These are phyloP conservation scores for Stagonosporopsis tanaceti DNA, from an alignment of 2,329 filamentous ascomycete species.

Conservation along the genomic window DNA sequence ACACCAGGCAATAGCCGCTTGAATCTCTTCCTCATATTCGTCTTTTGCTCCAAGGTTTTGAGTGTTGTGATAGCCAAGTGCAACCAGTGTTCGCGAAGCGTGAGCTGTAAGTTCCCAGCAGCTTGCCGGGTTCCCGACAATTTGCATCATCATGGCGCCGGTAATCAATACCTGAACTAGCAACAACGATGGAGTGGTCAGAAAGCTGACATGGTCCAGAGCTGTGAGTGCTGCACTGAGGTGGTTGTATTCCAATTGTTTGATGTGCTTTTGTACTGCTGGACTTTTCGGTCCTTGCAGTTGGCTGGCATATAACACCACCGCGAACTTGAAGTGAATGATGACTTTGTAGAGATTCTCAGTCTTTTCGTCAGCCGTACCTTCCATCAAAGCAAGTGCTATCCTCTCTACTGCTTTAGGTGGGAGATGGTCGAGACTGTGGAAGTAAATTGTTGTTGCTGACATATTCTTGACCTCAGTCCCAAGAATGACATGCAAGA, in stretches of 20 bases:
- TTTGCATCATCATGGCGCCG: conserved; percentile 45
- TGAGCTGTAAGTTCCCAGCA: conserved; percentile 44
- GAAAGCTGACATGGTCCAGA: conserved; percentile 39
- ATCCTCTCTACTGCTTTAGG: conserved; percentile 42
- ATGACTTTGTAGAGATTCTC: conserved; percentile 42
- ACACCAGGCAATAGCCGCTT: conserved; percentile 40
- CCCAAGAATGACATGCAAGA: conserved; percentile 38
- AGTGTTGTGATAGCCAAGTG: conserved; percentile 42
- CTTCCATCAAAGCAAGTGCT: conserved; percentile 39
- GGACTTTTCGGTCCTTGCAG: conserved; percentile 33
- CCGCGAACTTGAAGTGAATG: conserved; percentile 42
- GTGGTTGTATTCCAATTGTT: conserved; percentile 39
- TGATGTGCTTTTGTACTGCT: conserved; percentile 36
- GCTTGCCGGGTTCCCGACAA: conserved; percentile 43
- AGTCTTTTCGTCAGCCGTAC: conserved; percentile 38
- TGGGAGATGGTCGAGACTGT: conserved; percentile 41
- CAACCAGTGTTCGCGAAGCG: conserved; percentile 43
- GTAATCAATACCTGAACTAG: conserved; percentile 43
- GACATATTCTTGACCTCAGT: conserved; percentile 29
- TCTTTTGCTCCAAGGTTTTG: conserved; percentile 23
- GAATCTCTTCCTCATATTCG: conserved; percentile 37
- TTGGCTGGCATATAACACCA: conserved; percentile 36
- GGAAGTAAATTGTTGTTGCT: conserved; percentile 30
- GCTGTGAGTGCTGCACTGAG: conserved; percentile 41
- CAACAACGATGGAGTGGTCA: conserved; percentile 38